Evolutionary conservation across 31 red algal genomes (phyloP), one percentile per base, ranked within the genome.

Genomic region (Porphyra umbilicalis): DNA sequence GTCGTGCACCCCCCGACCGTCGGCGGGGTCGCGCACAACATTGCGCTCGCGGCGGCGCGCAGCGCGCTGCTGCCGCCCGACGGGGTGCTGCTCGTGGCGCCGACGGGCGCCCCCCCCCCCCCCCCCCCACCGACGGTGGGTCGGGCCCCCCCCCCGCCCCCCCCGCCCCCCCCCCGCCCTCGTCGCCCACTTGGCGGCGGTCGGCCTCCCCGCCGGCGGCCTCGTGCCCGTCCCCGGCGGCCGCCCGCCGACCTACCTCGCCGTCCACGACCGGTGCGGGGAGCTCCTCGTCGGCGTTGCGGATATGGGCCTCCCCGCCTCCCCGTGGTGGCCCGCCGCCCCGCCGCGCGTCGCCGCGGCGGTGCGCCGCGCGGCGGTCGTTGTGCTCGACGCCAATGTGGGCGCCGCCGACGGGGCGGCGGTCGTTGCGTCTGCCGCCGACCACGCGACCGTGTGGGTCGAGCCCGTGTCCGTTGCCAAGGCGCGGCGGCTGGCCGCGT

Each of bases 11-110:
- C 32, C 8, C 32, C 81, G 0, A 29, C 57, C 0, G n/a, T 71
- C 2, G 81, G 81, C 34, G 81, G 81, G 5, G 81, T 83, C 13
- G 81, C 30, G 3, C 34, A 83, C 57, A 83, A 83, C 32, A 75
- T 83, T 11, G 81, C 81, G 20, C 33, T 46, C 13, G 57, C 57
- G 16, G 57, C 57, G 57, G 57, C 25, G 20, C 18, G 57, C 25
- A 71, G 25, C 25, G 57, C 25, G 57, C 25, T 71, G 57, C 57
- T 71, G 18, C 13, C 6, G 25, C 57, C 25, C 0, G 25, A 25
- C 11, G 57, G 30, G 57, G 25, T 71, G 57, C 57, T 71, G 57
- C 57, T 71, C 25, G 57, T 71, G 20, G 18, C 57, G 13, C 57
- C 57, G 25, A 71, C 57, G 6, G 57, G 25, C 16, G 57, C 20